Percentiles rank a stretch among this genome's conserved stretches.
Evolutionary conservation across 257 asterid species (phyloP).

Genomic region (Nicotiana otophora): DNA sequence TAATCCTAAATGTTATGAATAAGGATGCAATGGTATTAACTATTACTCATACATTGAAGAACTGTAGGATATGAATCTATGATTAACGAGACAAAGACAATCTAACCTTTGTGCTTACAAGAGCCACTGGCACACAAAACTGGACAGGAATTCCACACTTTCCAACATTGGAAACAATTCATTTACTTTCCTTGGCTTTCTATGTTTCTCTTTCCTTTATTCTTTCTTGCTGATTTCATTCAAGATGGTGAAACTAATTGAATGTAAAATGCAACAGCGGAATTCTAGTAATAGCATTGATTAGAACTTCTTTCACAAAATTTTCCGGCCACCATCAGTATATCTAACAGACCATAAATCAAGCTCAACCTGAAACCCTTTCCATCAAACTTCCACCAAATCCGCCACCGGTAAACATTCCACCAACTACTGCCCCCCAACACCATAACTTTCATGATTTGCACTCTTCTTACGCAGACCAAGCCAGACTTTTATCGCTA

Average conservation of each 20-base stretch:
- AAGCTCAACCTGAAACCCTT: not conserved
- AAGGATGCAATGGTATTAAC: not conserved
- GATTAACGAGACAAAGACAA: not conserved
- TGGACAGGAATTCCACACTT: not conserved
- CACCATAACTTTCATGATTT: not conserved
- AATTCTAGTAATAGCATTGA: not conserved
- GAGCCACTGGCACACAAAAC: not conserved
- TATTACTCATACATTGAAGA: not conserved
- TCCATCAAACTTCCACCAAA: not conserved
- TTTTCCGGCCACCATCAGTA: not conserved
- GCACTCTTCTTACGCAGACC: not conserved
- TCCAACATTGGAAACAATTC: not conserved
- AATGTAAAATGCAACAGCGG: not conserved
- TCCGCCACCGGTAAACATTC: not conserved
- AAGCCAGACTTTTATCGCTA: not conserved
- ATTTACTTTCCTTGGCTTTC: not conserved
- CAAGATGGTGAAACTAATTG: not conserved
- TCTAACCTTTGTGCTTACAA: not conserved
- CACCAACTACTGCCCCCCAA: not conserved
- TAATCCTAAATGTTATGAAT: not conserved
- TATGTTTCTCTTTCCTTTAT: not conserved
- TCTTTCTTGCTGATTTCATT: not conserved
- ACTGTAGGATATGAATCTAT: not conserved
- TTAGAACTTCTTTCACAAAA: not conserved
- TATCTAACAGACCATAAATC: not conserved